Evolutionary conservation across 2,329 filamentous ascomycete species (phyloP).

Genomic region (Tolypocladium amazonense): DNA sequence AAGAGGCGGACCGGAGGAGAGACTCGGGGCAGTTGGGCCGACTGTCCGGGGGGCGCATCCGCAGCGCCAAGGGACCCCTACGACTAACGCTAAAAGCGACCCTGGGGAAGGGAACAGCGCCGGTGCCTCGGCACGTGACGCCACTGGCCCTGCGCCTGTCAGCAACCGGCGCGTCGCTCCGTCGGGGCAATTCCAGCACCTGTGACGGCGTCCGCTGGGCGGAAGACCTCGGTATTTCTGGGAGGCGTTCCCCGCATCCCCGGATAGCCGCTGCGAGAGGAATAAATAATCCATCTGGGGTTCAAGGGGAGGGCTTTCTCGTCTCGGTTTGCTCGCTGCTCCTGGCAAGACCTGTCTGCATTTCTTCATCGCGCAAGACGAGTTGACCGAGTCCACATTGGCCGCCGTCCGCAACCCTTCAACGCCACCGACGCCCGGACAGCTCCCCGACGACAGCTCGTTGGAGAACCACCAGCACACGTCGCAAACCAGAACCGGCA

Average conservation of each 20-base stretch:
- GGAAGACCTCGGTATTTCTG: conserved; percentile 19
- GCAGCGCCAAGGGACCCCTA: no score
- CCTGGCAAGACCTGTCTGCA: background rate
- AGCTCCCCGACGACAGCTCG: background rate
- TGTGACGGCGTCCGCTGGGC: background rate
- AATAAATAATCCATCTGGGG: background rate
- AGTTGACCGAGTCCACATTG: background rate
- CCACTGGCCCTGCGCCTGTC: background rate
- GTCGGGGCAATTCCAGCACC: background rate
- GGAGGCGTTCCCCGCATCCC: background rate
- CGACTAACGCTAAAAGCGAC: no score
- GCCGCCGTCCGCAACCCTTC: background rate
- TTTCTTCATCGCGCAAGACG: no score
- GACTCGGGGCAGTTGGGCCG: background rate
- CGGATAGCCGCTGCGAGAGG: background rate
- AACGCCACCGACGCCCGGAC: background rate
- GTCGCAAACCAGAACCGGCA: background rate
- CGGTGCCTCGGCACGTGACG: background rate
- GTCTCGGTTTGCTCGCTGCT: background rate
- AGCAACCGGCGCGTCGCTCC: background rate
- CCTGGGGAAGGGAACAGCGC: background rate
- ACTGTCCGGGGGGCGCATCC: background rate
- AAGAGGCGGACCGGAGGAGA: background rate
- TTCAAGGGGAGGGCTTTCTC: background rate
- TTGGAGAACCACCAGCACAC: no score